phyloP scores from a whole-genome alignment of 257 asterid genomes.

The Solanum piurae region DNA sequence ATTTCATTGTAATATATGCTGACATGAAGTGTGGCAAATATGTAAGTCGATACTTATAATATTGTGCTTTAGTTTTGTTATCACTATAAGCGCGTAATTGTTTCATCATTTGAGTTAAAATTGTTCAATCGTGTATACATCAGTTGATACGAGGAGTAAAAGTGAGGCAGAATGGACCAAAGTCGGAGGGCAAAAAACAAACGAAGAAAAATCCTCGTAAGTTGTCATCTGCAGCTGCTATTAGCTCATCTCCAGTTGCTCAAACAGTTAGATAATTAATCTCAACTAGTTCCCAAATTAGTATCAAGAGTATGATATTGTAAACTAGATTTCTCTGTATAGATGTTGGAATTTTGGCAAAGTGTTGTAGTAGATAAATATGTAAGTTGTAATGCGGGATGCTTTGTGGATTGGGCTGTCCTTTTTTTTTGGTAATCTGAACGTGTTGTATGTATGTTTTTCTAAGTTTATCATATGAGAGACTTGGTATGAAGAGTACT shows the following conservation, averaged over 20 bases:
- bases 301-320: background rate
- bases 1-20: slow-evolving; percentile 36
- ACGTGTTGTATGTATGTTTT: background rate
- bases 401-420: background rate
- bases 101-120: background rate
- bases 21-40: slow-evolving; percentile 42
- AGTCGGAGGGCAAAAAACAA: slow-evolving; percentile 54
- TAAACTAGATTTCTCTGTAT: background rate
- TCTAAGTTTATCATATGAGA: background rate
- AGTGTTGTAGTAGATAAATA: background rate
- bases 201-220: slow-evolving; percentile 44
- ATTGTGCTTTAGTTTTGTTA: background rate
- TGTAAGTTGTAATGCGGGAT: background rate
- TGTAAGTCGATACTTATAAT: slow-evolving; percentile 22
- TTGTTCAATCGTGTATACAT: background rate
- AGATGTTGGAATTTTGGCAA: background rate
- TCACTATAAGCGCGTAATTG: background rate
- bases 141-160: slow-evolving; percentile 18
- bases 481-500: background rate
- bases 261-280: background rate
- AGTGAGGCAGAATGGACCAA: slow-evolving; percentile 6
- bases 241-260: slow-evolving; percentile 25
- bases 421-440: background rate
- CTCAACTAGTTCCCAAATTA: background rate
- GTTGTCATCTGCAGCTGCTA: slow-evolving; percentile 21